Conservation (phyloP, 768 basidiomycete genomes). For the Rhodotorula toruloides region DNA sequence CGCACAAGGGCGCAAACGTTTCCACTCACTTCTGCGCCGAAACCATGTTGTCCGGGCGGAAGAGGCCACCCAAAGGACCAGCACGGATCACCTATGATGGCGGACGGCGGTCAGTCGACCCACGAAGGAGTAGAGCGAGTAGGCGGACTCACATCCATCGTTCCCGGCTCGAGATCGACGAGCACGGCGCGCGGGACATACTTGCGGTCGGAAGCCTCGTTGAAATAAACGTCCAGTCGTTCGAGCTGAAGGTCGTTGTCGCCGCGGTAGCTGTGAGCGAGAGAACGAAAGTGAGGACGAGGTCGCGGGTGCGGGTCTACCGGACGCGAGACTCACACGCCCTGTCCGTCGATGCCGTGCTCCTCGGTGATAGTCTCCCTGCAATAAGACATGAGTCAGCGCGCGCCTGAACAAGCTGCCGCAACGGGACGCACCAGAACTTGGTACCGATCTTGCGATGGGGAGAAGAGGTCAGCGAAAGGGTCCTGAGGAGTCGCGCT, state of each 20-base stretch:
- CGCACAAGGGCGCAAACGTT: too few species aligned
- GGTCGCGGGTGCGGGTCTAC: background rate
- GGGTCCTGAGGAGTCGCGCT: background rate
- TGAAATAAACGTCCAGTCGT: constrained; percentile 96
- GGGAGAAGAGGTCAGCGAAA: background rate
- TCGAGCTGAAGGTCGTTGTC: constrained; percentile 92
- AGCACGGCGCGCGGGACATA: constrained; percentile 98
- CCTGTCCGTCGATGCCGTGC: constrained; percentile 55
- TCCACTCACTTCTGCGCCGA: constrained; percentile 83
- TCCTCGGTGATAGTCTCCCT: constrained; percentile 97
- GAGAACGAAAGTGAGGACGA: background rate
- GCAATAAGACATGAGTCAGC: constrained; percentile 15
- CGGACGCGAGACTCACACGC: background rate
- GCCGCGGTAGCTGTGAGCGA: constrained; percentile 84
- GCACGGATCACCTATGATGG: constrained; percentile 46
- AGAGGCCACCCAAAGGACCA: constrained; percentile 60
- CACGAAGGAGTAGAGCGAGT: constrained; percentile 27
- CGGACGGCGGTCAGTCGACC: background rate
- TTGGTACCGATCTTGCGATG: constrained; percentile 44
- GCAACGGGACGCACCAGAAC: constrained; percentile 48
- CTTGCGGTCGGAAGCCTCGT: constrained; percentile 67
- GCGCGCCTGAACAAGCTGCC: too few species aligned
- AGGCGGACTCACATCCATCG: constrained; percentile 51
- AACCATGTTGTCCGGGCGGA: constrained; percentile 62
- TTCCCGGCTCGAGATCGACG: constrained; percentile 93